Base-by-base conservation (phyloP, 176 grass and related monocot genomes). In the Pontederia crassipes region DNA sequence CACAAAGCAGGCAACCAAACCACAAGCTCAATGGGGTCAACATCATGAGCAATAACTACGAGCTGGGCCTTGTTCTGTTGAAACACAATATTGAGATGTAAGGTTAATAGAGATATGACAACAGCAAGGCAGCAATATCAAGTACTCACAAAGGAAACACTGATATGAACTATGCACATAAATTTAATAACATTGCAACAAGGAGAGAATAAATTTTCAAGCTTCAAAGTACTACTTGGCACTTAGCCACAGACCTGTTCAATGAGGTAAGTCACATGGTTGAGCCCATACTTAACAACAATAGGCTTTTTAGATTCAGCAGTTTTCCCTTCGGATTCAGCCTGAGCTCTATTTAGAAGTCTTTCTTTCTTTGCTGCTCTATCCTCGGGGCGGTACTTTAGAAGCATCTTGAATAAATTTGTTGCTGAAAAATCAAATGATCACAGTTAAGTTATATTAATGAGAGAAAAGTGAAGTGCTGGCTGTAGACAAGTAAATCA, bases 261-360 rank as follows among this genome's bases (percentile, higher is more conserved):
- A 46, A 88, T 88, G 55, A 88, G 85, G 60, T 83, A 88, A 45
- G 85, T 88, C 2, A 88, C 85, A 74, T 88, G 85, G 69, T 88
- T 88, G 18, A 88, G 85, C 9, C 80, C 85, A 83, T 88, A 88
- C 65, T 88, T 88, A 8, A 88, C 80, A 53, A 88, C 85, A 54
- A 88, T 88, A n/a, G 85, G 85, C 57, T 88, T 88, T 69, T 88
- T 88, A 4, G 69, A 64, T 48, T 88, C 85, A 59, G 80, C 65
- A 2, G 20, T 24, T 24, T 24, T 24, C 20, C 20, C 20, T 24
- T 24, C 20, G 20, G 20, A 24, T 24, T 24, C 85, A 70, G 85
- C 85, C 76, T 88, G 68, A 63, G 85, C 85, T 46, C 85, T 77
- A 58, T 83, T 83, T 69, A 88, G 10, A 59, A 88, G 85, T 46